Evolutionary conservation across 345 rosid genomes (phyloP), one percentile per base, ranked within the genome.

Genomic region (Eucalyptus decipiens): DNA sequence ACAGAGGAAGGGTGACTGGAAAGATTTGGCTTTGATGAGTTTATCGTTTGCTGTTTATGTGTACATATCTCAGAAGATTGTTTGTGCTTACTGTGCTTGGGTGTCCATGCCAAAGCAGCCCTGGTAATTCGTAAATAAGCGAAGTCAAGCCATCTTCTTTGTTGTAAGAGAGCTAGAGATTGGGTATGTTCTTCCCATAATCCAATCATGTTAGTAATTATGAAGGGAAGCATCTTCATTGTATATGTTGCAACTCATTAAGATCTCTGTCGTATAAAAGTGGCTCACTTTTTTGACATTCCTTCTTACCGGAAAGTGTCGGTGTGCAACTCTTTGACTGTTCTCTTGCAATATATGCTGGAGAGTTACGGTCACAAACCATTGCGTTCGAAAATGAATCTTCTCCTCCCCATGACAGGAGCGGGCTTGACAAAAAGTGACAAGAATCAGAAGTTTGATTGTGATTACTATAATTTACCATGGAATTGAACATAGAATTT

Each of bases 31-130:
- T 89, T 91, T 96, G 91, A 96, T 96, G 97, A 92, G 97, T 67
- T 90, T 97, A n/a, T 95, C 99, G 18, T 96, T 96, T 90, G 99
- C 99, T 34, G 93, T 97, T 87, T 96, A 96, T 91, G 95, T 97
- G 23, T 95, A 97, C 65, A 94, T 96, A 17, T 97, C 98, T 87
- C 97, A 97, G 89, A 92, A 89, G 91, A 91, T 97, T 90, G 99
- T 96, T 32, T 94, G 95, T 90, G 96, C 98, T 90, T 97, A 96
- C 91, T 95, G 88, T 91, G 94, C 95, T 51, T 95, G 99, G 98
- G 86, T 89, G 83, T 92, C 93, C 91, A 94, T 94, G 94, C 93
- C 94, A 76, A 93, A 92, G 86, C 94, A 92, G 16, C 91, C 94
- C 54, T 95, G 98, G 98, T 95, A 72, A 72, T 72, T 11, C 12